A percentile compares a stretch with the other conserved stretches of the same genome.
phyloP scores from a whole-genome alignment of 352 stramenopile genomes.

The Phytophthora rubi region DNA sequence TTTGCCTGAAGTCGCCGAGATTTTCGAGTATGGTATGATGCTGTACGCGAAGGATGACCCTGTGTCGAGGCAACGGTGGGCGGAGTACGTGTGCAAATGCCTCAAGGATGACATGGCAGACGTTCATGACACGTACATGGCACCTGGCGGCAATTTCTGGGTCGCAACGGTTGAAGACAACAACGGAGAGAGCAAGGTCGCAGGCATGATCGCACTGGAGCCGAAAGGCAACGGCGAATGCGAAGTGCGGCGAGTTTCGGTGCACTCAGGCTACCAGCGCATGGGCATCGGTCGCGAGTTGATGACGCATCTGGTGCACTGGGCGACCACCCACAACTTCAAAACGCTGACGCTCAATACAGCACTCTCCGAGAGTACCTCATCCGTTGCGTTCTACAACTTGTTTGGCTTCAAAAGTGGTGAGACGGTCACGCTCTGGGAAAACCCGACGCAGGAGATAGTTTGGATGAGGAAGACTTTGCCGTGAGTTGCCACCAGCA shows the following conservation, averaged over 20 bases:
- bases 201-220: conserved; percentile 37
- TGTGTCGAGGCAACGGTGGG: conserved; percentile 22
- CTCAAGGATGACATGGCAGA: conserved; percentile 43
- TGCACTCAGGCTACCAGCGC: conserved; percentile 31
- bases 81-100: conserved; percentile 39
- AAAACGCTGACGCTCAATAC: conserved; percentile 26
- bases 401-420: conserved; percentile 38
- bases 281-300: conserved; percentile 35
- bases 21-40: conserved; percentile 54
- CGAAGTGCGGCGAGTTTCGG: conserved; percentile 41
- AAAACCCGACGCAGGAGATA: conserved; percentile 41
- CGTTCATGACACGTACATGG: conserved; percentile 43
- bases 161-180: conserved; percentile 35
- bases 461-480: conserved; percentile 40
- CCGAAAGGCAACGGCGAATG: conserved; percentile 18
- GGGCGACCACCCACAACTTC: conserved; percentile 29
- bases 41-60: conserved; percentile 38
- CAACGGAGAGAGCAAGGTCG: conserved; percentile 25
- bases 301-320: conserved; percentile 30
- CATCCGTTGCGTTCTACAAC: conserved; percentile 38
- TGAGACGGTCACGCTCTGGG: conserved; percentile 25
- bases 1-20: conserved; percentile 34
- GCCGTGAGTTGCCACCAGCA: conserved; percentile 1
- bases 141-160: conserved; percentile 53
- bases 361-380: conserved; percentile 4